Percentiles rank a stretch among this genome's conserved stretches.
phyloP scores from a whole-genome alignment of 2,329 filamentous ascomycete species.

The Exophiala xenobiotica region DNA sequence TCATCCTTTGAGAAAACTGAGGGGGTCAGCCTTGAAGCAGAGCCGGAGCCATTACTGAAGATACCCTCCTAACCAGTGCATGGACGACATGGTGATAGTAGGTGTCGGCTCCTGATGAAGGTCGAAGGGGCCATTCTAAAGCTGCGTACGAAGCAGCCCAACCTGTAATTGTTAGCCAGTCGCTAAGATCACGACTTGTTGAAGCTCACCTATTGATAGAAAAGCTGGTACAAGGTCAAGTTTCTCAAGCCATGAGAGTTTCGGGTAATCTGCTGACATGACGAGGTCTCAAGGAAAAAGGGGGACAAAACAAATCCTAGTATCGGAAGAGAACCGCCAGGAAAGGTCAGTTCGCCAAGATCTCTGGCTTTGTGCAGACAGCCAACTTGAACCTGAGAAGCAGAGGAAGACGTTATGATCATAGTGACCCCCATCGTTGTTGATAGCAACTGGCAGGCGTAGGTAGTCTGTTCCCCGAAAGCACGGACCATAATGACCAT shows the following conservation, averaged over 20 bases:
- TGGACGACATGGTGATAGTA: slow-evolving; percentile 38
- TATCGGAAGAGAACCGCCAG: too few species aligned
- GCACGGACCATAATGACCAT: too few species aligned
- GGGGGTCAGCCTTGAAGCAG: neutral
- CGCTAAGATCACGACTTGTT: neutral
- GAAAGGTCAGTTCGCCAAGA: too few species aligned
- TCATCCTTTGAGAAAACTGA: slow-evolving; percentile 7
- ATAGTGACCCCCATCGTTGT: too few species aligned
- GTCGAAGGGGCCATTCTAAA: slow-evolving; percentile 39
- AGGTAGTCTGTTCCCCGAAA: too few species aligned
- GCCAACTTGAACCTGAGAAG: too few species aligned
- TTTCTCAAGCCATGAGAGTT: slow-evolving; percentile 35
- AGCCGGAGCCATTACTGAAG: neutral
- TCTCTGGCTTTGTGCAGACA: too few species aligned
- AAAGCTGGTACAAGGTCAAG: slow-evolving; percentile 38
- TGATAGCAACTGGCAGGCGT: too few species aligned
- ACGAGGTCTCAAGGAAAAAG: too few species aligned
- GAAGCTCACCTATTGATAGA: slow-evolving; percentile 28
- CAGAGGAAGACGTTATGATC: too few species aligned
- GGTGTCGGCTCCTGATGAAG: slow-evolving; percentile 35
- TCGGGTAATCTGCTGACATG: slow-evolving; percentile 3
- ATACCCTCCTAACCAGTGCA: slow-evolving; percentile 31
- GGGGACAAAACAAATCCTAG: too few species aligned
- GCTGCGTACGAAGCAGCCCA: slow-evolving; percentile 4
- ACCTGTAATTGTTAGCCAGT: neutral